Conservation (phyloP, 768 basidiomycete genomes). For the Coprinellus micaceus region DNA sequence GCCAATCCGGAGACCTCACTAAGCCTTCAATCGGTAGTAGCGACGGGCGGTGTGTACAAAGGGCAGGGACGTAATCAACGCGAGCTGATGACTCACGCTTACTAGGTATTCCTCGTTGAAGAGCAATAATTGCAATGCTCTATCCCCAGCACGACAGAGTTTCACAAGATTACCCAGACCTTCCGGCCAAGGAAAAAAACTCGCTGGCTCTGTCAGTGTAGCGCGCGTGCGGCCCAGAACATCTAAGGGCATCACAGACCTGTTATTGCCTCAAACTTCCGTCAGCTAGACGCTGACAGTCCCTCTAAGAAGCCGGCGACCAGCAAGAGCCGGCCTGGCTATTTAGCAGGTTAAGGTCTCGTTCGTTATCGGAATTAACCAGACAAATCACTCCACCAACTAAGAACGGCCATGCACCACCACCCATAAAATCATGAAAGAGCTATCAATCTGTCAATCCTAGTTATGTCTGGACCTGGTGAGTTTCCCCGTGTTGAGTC, state of each 20-base stretch:
- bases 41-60: conserved; percentile 88
- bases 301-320: conserved; percentile 82
- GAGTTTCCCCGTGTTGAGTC: too few species aligned
- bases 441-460: too few species aligned
- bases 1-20: conserved; percentile 82
- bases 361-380: conserved; percentile 95
- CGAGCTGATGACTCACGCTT: conserved; percentile 85
- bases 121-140: conserved; percentile 55
- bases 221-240: conserved; percentile 84
- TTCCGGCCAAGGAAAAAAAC: conserved; percentile 71
- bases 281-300: conserved; percentile 76
- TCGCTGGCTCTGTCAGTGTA: conserved; percentile 89
- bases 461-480: too few species aligned
- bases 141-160: conserved; percentile 12
- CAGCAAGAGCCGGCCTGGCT: conserved; percentile 74
- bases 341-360: conserved; percentile 94
- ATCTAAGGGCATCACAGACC: conserved; percentile 91
- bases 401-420: too few species aligned
- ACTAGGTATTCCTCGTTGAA: conserved; percentile 90
- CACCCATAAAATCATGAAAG: too few species aligned
- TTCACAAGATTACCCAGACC: conserved; percentile 48
- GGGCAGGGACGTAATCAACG: conserved; percentile 89
- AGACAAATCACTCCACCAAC: too few species aligned
- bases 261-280: conserved; percentile 90
- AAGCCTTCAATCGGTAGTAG: conserved; percentile 92